A percentile compares a stretch with the other conserved stretches of the same genome.
Conservation (phyloP, 2,329 filamentous ascomycete genomes). For the Hysterium pulicare region DNA sequence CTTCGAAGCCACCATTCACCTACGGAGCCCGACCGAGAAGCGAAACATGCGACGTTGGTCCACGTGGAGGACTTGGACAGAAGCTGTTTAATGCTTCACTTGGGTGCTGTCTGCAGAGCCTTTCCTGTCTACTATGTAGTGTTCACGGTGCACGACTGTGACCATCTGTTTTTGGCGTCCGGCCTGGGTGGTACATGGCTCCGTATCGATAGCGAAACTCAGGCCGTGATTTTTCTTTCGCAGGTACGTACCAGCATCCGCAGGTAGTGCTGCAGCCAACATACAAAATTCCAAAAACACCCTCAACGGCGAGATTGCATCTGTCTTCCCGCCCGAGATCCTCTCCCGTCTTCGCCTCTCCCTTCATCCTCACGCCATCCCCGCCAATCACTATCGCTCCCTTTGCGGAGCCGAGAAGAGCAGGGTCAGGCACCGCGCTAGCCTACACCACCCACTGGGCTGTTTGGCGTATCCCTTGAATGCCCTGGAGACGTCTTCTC, state of each 20-base stretch:
- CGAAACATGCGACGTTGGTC: background rate
- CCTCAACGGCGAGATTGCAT: background rate
- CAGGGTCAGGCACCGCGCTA: slow-evolving; percentile 1
- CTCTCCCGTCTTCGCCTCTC: background rate
- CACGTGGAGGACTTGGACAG: slow-evolving; percentile 1
- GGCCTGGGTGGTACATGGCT: background rate
- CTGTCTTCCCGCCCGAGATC: background rate
- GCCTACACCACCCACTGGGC: slow-evolving; percentile 1
- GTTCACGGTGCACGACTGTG: background rate
- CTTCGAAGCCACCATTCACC: background rate
- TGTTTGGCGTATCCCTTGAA: slow-evolving; percentile 4
- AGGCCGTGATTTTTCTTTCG: too few species aligned
- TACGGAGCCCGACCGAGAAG: background rate
- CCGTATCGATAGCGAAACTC: slow-evolving; percentile 6
- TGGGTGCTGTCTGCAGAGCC: background rate
- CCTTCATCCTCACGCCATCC: background rate
- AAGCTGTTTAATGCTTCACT: slow-evolving; percentile 3
- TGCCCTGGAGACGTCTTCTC: slow-evolving; percentile 4
- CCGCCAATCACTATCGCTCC: slow-evolving; percentile 1
- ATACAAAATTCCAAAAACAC: background rate
- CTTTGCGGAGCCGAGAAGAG: slow-evolving; percentile 2
- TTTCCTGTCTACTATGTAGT: background rate
- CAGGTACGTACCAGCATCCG: too few species aligned
- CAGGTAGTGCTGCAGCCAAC: background rate
- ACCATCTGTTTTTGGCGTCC: background rate